Evolutionary conservation across 2,329 filamentous ascomycete genomes (phyloP), one percentile per base, ranked within the genome.

Genomic region (Immersiporthe knoxdaviesiana): DNA sequence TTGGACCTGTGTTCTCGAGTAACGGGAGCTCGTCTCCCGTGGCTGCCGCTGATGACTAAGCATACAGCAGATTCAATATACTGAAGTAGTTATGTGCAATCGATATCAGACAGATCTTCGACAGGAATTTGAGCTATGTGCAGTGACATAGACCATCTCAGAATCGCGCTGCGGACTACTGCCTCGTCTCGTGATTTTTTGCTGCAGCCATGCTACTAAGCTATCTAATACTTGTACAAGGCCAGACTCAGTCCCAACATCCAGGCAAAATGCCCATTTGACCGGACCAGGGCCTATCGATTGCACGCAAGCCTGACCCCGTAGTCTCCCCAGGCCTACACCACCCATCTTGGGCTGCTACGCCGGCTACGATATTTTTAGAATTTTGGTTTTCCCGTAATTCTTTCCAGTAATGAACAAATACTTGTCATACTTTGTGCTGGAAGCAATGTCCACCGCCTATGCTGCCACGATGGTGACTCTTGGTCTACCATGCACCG

Each of bases 401-500:
- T 16, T 24, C 14, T 32, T 27, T 32, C 24, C 52, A 50, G 39
- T 14, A 39, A 39, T 41, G 35, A 52, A 32, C 37, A n/a, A 2
- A n/a, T 54, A 37, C 10, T 32, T 18, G n/a, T 30, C 35, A n/a
- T 35, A 35, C 18, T 50, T 6, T 16, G n/a, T 32, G 16, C 32
- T n/a, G 8, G 16, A 3, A 41, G 52, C 24, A 27, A 27, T 18
- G 5, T 50, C 12, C 35, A 35, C 18, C 18, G 32, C 39, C 41
- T 21, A 35, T 35, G 21, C 11, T 18, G 6, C 35, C 21, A 14
- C 30, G 32, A n/a, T 8, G 32, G 10, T 4, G 24, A 4, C 16
- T 21, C n/a, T 27, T 35, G 39, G 16, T 69, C 81, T 89, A 97
- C 93, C 94, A 97, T 63, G 93, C 93, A 75, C 88, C 88, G 69